Evolutionary conservation across 805 yeast genomes (phyloP), one percentile per base, ranked within the genome.

Genomic region (Candida hungchunana): DNA sequence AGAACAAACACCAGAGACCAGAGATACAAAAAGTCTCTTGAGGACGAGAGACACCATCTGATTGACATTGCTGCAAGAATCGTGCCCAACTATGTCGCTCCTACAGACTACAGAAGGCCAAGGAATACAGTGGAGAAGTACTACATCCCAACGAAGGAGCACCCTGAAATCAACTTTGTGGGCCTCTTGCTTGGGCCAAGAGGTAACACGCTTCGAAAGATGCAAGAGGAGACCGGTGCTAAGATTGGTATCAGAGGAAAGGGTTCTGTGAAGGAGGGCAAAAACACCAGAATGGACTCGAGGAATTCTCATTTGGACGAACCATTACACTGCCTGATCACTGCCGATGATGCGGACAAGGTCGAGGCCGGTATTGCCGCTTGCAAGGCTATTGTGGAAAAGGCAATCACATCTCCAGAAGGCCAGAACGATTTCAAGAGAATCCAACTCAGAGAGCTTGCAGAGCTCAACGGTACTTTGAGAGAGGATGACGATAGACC

Each of bases 251-350:
- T 93, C 32, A 70, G 99, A 48, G 99, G 99, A 18, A 79, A 83
- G 48, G 99, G 99, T 0, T 89, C 97, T 1, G 95, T 88, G 14
- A 90, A 90, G 54, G 95, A 86, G 53, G 97, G 97, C 21, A 82
- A 79, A 56, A 73, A 74, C 39, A 65, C 56, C 6, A 27, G 48
- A 3, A 54, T 51, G 26, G 73, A 73, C 21, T 68, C 72, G 42
- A 72, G 42, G 13, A 35, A 10, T n/a, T 40, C 41, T 4, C 45
- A 76, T 40, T 63, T 79, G 46, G 78, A 80, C 29, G 98, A 94
- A 40, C 95, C 87, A 27, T 61, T 94, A 36, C 98, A 93, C 60
- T 89, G 95, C 51, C 61, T 89, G 26, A 78, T 93, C 32, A 83
- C 84, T 4, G 87, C 93, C 1, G 96, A 88, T 46, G 69, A 79